Evolutionary conservation across 202 grass and related monocot genomes (phyloP), one percentile per base, ranked within the genome.

Genomic region (Elaeis oleifera): DNA sequence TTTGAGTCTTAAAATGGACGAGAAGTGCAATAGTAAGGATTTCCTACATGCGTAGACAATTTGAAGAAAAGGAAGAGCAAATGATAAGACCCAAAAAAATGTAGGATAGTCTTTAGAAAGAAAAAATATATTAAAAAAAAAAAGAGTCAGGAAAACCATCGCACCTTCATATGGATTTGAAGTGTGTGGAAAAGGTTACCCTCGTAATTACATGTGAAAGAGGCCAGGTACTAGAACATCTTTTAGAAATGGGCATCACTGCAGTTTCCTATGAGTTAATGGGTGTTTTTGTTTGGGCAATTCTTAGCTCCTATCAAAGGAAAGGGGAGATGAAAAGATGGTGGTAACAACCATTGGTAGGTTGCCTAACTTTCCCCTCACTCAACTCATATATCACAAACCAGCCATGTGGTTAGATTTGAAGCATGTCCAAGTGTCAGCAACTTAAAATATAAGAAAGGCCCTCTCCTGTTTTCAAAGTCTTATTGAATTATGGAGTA

Each of bases 271-370:
- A 56, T 8, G n/a, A 23, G 7, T 7, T 56, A 21, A 3, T 3
- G 54, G 54, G 19, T 56, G 19, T 56, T 23, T 56, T 21, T 21
- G 3, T 16, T 20, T 56, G 53, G 53, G 53, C 53, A 22, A 56
- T 56, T 3, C 54, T 21, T 23, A 19, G 6, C 6, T 44, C 1
- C 28, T 6, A 31, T 31, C 1, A 5, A 31, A 59, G 23, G 23
- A 17, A 27, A 28, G 58, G 26, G 58, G 58, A 60, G 58, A 16
- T 60, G 26, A 60, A 60, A 39, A 60, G 58, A 60, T 36, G 58
- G 58, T 60, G 28, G 29, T 19, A 29, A 6, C 5, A 60, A 23
- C 27, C 58, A 60, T 60, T 27, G 26, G 27, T 60, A 39, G 58
- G 26, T 36, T 39, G 58, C 58, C 58, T 19, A 60, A 24, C 27